Conservation (phyloP, 83 land plant species). For the Larix sibirica region DNA sequence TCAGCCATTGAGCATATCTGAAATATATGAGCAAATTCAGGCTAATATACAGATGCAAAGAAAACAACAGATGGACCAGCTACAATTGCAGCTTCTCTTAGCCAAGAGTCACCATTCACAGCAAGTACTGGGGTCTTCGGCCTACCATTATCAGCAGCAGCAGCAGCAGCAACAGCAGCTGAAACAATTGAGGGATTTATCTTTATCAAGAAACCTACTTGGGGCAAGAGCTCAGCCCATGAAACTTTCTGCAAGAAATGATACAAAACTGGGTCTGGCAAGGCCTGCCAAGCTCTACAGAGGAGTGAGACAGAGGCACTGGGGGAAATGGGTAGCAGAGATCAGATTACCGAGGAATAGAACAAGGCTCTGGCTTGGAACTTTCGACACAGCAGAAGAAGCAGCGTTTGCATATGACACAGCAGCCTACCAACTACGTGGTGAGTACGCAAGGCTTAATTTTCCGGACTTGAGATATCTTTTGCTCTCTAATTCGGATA, state of each 20-base stretch:
- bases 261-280: background rate
- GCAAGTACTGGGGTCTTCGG: no score
- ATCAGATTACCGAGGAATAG: constrained; percentile 20
- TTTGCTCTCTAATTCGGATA: background rate
- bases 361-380: constrained; percentile 28
- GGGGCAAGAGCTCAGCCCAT: constrained; percentile 4
- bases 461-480: constrained; percentile 13
- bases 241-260: background rate
- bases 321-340: constrained; percentile 32
- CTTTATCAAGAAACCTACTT: background rate
- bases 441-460: constrained; percentile 24
- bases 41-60: background rate
- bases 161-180: constrained; percentile 7
- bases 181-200: background rate
- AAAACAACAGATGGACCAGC: constrained; percentile 1
- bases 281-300: constrained; percentile 17
- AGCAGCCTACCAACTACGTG: constrained; percentile 27
- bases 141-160: background rate
- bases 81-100: background rate
- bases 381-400: constrained; percentile 26
- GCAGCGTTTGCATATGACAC: constrained; percentile 27
- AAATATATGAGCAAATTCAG: constrained; percentile 11
- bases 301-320: constrained; percentile 32
- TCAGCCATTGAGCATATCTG: background rate
- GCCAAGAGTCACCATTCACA: background rate